A percentile compares a stretch with the other conserved stretches of the same genome.
Conservation (phyloP, 2,329 filamentous ascomycete genomes). For the Ophiocordyceps camponoti-leonardi region DNA sequence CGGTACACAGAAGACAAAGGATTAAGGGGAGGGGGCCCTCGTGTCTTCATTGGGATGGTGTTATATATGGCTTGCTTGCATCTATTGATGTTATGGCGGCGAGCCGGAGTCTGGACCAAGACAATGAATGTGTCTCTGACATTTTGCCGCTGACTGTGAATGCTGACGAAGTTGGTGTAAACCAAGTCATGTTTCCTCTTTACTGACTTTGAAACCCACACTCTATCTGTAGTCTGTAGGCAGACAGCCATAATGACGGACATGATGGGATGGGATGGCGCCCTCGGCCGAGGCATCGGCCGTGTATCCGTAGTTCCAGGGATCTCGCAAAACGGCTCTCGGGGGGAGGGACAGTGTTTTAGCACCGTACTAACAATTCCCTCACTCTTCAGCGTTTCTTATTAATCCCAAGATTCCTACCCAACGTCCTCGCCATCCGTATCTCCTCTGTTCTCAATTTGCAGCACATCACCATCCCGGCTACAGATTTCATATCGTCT, state of each 20-base stretch:
- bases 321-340: neutral
- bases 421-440: neutral
- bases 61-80: slow-evolving; percentile 44
- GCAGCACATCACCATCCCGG: too few species aligned
- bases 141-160: neutral
- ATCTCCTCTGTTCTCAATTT: neutral
- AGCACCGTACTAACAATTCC: neutral
- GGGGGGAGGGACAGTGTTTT: neutral
- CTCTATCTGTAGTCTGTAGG: neutral
- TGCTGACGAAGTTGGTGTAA: neutral
- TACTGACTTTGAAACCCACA: neutral
- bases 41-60: slow-evolving; percentile 46
- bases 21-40: slow-evolving; percentile 48
- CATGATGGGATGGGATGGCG: neutral
- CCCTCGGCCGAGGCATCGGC: neutral
- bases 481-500: too few species aligned
- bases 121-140: neutral
- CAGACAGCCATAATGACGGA: neutral
- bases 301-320: neutral
- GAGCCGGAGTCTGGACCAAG: slow-evolving; percentile 23
- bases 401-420: neutral
- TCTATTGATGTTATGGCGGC: slow-evolving; percentile 34
- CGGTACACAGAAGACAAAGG: slow-evolving; percentile 99
- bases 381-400: neutral
- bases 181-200: neutral